Percentiles rank a stretch among this genome's conserved stretches.
phyloP scores from a whole-genome alignment of 2,329 filamentous ascomycete genomes.

The Aphanocladium album region DNA sequence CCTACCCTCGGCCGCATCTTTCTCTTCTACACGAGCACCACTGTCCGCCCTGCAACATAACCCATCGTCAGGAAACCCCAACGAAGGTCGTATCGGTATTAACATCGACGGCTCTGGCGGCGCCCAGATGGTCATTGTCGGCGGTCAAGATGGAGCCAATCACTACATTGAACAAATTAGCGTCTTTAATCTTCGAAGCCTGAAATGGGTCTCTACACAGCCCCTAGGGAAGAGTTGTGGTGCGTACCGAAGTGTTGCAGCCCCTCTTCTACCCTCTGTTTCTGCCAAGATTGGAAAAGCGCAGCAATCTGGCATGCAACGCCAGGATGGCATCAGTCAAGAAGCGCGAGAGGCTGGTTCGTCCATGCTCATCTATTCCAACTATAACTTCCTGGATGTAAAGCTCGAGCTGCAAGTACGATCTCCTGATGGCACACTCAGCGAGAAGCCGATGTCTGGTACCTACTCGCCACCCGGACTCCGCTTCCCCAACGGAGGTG shows the following conservation, averaged over 20 bases:
- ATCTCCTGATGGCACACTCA: slow-evolving; percentile 73
- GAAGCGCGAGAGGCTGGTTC: slow-evolving; percentile 54
- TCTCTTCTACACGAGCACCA: slow-evolving; percentile 78
- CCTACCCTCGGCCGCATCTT: slow-evolving; percentile 79
- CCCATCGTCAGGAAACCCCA: slow-evolving; percentile 72
- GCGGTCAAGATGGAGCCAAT: slow-evolving; percentile 94
- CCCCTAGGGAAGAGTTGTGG: slow-evolving; percentile 87
- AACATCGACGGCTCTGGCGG: slow-evolving; percentile 87
- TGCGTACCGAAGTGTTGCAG: slow-evolving; percentile 91
- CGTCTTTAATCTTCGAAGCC: slow-evolving; percentile 89
- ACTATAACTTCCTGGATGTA: slow-evolving; percentile 97
- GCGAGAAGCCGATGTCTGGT: slow-evolving; percentile 84
- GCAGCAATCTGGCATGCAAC: slow-evolving; percentile 37
- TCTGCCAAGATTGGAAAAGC: slow-evolving; percentile 62
- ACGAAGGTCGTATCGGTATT: slow-evolving; percentile 82
- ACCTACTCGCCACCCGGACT: slow-evolving; percentile 84
- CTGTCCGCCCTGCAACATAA: slow-evolving; percentile 87
- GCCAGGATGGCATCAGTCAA: slow-evolving; percentile 44
- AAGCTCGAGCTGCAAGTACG: slow-evolving; percentile 92
- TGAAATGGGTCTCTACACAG: slow-evolving; percentile 93
- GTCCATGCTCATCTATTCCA: slow-evolving; percentile 95
- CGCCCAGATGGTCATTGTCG: slow-evolving; percentile 95
- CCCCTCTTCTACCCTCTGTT: slow-evolving; percentile 66
- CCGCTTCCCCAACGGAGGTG: slow-evolving; percentile 90
- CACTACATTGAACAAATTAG: slow-evolving; percentile 99